These are phyloP conservation scores for Flaveria brownii DNA, from an alignment of 129 eudicot genomes.

Conservation along the genomic window DNA sequence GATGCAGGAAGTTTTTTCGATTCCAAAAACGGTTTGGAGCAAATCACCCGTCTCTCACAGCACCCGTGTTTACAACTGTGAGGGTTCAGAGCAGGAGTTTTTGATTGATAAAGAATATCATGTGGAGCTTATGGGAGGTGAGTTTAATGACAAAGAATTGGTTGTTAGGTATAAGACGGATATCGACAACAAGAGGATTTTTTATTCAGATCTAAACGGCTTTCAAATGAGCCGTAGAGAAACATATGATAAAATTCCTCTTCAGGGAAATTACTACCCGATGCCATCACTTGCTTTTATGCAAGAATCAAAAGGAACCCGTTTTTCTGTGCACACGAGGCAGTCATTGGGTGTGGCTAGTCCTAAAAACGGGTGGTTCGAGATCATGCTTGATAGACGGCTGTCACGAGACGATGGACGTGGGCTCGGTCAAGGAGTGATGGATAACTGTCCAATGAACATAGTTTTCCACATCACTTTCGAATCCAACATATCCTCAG, in stretches of 20 bases:
- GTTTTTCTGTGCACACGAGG: conserved; percentile 84
- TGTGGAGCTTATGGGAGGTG: conserved; percentile 81
- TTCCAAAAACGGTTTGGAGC: conserved; percentile 76
- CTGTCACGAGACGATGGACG: conserved; percentile 86
- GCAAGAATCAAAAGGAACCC: conserved; percentile 71
- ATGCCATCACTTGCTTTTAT: conserved; percentile 96
- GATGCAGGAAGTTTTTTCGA: conserved; percentile 80
- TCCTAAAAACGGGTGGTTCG: conserved; percentile 83
- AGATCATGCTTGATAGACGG: conserved; percentile 95
- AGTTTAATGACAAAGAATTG: conserved; percentile 77
- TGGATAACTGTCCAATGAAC: conserved; percentile 86
- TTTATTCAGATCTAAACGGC: conserved; percentile 89
- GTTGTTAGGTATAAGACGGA: conserved; percentile 85
- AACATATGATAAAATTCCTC: conserved; percentile 89
- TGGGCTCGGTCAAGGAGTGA: conserved; percentile 98
- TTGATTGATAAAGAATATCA: conserved; percentile 92
- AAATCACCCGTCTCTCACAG: conserved; percentile 76
- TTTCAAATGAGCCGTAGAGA: conserved; percentile 98
- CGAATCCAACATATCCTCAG: conserved; percentile 66
- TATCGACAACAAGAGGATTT: conserved; percentile 64
- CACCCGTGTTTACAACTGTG: conserved; percentile 69
- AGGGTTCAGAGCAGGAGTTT: conserved; percentile 65
- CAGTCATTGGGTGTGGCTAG: conserved; percentile 94
- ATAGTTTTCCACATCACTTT: conserved; percentile 69
- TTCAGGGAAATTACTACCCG: conserved; percentile 96